Conservation (phyloP, 441 rosid species). For the Cnidoscolus chayamansa region DNA sequence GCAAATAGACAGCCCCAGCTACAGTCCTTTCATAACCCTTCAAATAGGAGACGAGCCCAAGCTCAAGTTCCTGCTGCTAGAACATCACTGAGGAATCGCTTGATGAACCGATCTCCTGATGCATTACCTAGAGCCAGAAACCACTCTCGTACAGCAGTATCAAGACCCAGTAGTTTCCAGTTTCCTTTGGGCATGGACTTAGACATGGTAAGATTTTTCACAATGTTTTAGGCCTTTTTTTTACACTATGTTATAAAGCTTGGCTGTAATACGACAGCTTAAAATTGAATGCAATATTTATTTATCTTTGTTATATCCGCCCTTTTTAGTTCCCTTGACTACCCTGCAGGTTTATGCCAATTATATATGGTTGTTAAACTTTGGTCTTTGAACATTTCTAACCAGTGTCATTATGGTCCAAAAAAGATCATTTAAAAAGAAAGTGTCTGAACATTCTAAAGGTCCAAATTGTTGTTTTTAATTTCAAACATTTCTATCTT, state of each 20-base stretch:
- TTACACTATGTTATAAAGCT: neutral
- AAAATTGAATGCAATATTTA: neutral
- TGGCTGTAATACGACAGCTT: neutral
- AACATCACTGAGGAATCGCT: conserved; percentile 49
- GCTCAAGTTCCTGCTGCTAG: conserved; percentile 39
- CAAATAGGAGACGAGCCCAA: conserved; percentile 48
- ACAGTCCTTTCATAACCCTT: conserved; percentile 37
- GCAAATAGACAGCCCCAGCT: conserved; percentile 40
- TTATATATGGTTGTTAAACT: neutral
- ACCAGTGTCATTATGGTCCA: neutral
- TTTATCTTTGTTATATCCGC: neutral
- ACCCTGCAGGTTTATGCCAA: neutral
- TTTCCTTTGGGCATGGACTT: conserved; percentile 66
- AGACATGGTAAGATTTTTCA: conserved; percentile 46
- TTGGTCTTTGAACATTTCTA: neutral
- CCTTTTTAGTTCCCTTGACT: too few species aligned
- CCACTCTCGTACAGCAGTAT: conserved; percentile 27
- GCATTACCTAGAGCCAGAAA: conserved; percentile 24
- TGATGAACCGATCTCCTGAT: conserved; percentile 36
- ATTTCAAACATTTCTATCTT: neutral
- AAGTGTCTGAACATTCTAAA: neutral
- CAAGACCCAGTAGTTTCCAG: conserved; percentile 38
- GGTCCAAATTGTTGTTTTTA: neutral
- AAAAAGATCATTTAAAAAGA: neutral
- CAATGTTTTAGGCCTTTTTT: neutral